Evolutionary conservation across 371 early-diverging fungal genomes (phyloP).

Genomic region (Mortierella sp.): DNA sequence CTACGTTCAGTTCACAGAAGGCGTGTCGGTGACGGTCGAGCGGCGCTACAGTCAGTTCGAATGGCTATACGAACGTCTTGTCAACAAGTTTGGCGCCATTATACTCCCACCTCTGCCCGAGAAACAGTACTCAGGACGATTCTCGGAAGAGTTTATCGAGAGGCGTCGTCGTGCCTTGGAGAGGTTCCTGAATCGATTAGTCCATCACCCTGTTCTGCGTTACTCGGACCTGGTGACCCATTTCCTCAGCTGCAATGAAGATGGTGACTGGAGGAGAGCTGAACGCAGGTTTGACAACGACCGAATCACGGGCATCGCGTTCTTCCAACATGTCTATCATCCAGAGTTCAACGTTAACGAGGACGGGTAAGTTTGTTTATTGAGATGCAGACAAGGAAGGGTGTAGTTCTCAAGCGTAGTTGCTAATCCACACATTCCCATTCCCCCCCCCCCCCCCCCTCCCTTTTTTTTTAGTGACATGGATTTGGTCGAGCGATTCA

Average conservation of each 20-base stretch:
- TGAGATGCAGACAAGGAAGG: neutral
- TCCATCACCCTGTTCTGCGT: conserved; percentile 61
- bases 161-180: conserved; percentile 60
- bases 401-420: no score
- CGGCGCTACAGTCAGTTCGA: conserved; percentile 64
- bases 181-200: conserved; percentile 60
- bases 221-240: conserved; percentile 63
- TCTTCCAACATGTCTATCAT: conserved; percentile 64
- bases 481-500: conserved; percentile 59
- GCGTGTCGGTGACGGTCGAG: conserved; percentile 60
- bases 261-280: conserved; percentile 60
- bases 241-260: conserved; percentile 61
- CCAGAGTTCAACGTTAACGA: conserved; percentile 66
- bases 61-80: conserved; percentile 59
- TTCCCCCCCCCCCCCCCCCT: no score
- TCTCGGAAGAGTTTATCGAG: conserved; percentile 64
- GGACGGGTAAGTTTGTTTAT: conserved; percentile 45
- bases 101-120: conserved; percentile 61
- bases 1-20: conserved; percentile 55
- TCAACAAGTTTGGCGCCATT: conserved; percentile 60
- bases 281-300: conserved; percentile 60
- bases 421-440: no score
- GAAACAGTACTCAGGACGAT: conserved; percentile 62
- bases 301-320: conserved; percentile 53
- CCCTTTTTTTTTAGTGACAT: conserved; percentile 52